Base-by-base conservation (phyloP, 139 green algal genomes). In the Edaphochlamys debaryana region DNA sequence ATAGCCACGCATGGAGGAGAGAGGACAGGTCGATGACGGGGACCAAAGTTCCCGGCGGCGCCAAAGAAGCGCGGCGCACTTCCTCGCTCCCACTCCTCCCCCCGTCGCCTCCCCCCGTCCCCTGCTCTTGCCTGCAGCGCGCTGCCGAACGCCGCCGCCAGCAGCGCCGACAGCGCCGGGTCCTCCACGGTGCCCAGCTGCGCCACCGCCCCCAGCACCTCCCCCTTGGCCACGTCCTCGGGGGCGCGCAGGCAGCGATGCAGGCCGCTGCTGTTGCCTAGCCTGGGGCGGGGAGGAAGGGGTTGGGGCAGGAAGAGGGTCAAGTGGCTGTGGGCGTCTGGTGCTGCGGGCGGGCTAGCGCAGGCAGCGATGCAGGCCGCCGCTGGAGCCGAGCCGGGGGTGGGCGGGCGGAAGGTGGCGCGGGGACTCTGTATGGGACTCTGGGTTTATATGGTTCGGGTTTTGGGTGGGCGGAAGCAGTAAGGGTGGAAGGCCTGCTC, bases 161-260 rank as follows among this genome's bases (percentile, higher is more conserved):
- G 60, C 50, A 96, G 69, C 1, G 48, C 67, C 2, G 87, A 69
- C 62, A 96, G 82, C 19, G 40, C 58, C 29, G 67, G 62, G 80
- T 95, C 87, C 13, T 92, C 84, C 15, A 95, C 87, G 22, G 92
- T 93, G 32, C 68, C 90, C 69, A 96, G 86, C 80, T 93, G 87
- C 9, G 92, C 93, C 32, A 95, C 66, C 60, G 94, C 91, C 41
- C 93, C 87, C 87, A 96, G 86, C 60, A 95, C 67, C n/a, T 87
- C 86, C 20, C 73, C 37, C n/a, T n/a, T n/a, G n/a, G n/a, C n/a
- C 29, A 84, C 78, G 1, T 63, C 56, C 40, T 82, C 75, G 25
- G 60, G 75, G 45, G 69, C 68, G 50, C 56, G 45, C 76, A 89
- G 80, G 68, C 83, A 84, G 63, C 69, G 73, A 30, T 83, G 70